Base-by-base conservation (phyloP, 2,329 filamentous ascomycete genomes). In the Fusarium sp. region DNA sequence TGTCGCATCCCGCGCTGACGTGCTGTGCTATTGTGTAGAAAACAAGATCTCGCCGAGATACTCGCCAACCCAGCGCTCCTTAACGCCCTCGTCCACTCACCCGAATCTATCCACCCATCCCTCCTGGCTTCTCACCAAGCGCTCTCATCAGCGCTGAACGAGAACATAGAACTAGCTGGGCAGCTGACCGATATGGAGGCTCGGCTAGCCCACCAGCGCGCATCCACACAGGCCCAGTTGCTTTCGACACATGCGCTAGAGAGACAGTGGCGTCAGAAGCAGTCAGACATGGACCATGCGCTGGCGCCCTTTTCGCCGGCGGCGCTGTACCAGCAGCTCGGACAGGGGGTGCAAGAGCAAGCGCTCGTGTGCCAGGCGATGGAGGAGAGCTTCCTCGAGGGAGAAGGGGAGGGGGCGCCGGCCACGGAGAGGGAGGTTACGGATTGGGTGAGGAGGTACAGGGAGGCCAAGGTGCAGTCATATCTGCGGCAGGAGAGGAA, bases 301-400 rank as follows among this genome's bases (percentile, higher is more conserved):
- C 85, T 98, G 69, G 90, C 91, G 38, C 93, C 94, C 1, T 98
- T 97, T 84, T 93, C 94, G 29, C 95, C 96, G 0, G 93, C 94
- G 49, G 92, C 93, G 49, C 85, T 98, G 77, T 98, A 98, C 80
- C 93, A 95, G 82, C 88, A 93, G 60, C 86, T 98, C 12, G 91
- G 87, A 53, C 92, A 93, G 67, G 92, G 91, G 11, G 91, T 97
- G 17, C 89, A 90, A 61, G 96, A 98, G 85, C 95, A 98, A 83
- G 94, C 95, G 71, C 85, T 85, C 67, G 87, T 98, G 17, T 95
- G 95, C 75, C 87, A 89, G 67, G 95, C 94, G 2, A 87, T 98
- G 65, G 95, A 98, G 83, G 96, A 98, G 84, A 98, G 95, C 77
- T 98, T 98, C 80, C 84, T 98, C 1, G 94, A 97, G 46, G 83